Evolutionary conservation across 805 yeast species (phyloP), one percentile per base, ranked within the genome.

Genomic region (Ogataea haglerorum): DNA sequence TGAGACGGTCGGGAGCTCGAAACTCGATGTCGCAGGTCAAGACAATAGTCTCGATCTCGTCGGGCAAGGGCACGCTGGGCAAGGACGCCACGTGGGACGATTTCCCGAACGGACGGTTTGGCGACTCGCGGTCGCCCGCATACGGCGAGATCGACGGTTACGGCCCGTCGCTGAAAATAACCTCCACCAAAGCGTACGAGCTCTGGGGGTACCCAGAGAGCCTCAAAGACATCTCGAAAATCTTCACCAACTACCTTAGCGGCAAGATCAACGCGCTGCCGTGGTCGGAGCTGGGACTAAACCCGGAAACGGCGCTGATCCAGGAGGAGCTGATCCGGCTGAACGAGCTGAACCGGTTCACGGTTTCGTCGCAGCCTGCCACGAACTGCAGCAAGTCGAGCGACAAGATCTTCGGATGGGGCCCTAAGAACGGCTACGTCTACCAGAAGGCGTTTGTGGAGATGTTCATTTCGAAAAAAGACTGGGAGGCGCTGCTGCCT

Each of bases 111-210:
- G 96, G 97, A 58, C 75, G 98, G 67, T 88, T 87, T 62, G 95
- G 97, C 67, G 95, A 89, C 65, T 85, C 96, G 0, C 73, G 93
- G 54, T 87, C 96, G 24, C 96, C 97, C 14, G 98, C 98, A 1
- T 91, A 85, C 63, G 99, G 98, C 69, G 97, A 91, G 65, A 87
- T 91, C 53, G 97, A 90, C 61, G 98, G 98, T 22, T 93, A 91
- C 61, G 98, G 98, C 2, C 96, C 97, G 0, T 78, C 85, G 2
- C 74, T 93, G 54, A 90, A 90, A 56, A 80, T 87, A 4, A 75
- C 82, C 6, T 73, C 80, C 10, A 70, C 75, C 26, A 77, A 73
- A 54, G 95, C 95, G 1, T 68, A 73, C 36, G 77, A 76, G 39
- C 68, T 79, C 14, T 90, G 97, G 96, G 96, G 95, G 0, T 67